Base-by-base conservation (phyloP, 73 alveolate genomes). In the Paramecium bursaria region DNA sequence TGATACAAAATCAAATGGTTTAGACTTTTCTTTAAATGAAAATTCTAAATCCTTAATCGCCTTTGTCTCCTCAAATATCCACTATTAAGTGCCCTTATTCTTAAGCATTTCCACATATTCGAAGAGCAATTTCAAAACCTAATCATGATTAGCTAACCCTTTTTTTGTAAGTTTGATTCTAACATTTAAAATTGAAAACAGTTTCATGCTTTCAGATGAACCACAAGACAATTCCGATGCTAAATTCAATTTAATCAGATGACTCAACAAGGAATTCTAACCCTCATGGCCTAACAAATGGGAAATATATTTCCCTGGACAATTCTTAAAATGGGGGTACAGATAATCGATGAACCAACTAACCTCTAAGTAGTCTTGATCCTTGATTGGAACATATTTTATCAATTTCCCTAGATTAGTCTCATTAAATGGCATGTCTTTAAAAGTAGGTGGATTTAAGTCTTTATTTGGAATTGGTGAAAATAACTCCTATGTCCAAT, bases 231-330 rank as follows among this genome's bases (percentile, higher is more conserved):
- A 88, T 48, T 75, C 90, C 46, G 79, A 87, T 48, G 96, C 96
- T 51, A 93, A 91, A 54, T 93, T 97, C 75, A 94, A 97, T 74
- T 95, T 79, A 42, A 88, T 87, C 52, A 96, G 82, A 51, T 91
- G 91, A 17, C 95, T 80, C 44, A 93, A 85, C 17, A 96, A 92
- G 23, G 96, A 90, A 85, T 96, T 94, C 67, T 88, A 94, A 13
- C 98, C 98, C 75, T 94, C 98, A 76, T 94, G 98, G 31, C 97
- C 97, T 25, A 94, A 73, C 25, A 94, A 35, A 51, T 91, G 94
- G 14, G 95, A 80, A 25, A 55, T 31, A 57, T 86, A 90, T 23
- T 60, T 54, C 52, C 88, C 85, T 42, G 96, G 95, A 47, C 90
- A 85, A 35, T 82, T 60, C 44, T 85, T 85, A 51, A 85, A 87